A percentile compares a stretch with the other conserved stretches of the same genome.
Conservation (phyloP, 805 yeast species). For the Sugiyamaella qingdaonensis region DNA sequence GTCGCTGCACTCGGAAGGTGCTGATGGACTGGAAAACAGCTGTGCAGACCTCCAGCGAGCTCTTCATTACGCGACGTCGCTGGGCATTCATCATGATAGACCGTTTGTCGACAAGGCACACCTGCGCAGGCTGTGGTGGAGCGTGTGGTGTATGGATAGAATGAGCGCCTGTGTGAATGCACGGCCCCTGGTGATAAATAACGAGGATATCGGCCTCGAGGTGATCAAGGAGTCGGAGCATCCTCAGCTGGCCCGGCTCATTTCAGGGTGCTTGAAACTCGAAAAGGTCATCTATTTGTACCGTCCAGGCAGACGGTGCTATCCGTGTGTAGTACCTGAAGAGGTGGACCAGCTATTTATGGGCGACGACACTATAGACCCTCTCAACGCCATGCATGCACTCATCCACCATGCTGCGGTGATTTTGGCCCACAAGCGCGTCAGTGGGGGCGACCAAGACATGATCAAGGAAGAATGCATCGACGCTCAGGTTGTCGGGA, state of each 20-base stretch:
- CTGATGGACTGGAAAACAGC: constrained; percentile 36
- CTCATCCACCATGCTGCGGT: constrained; percentile 30
- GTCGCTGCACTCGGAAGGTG: constrained; percentile 39
- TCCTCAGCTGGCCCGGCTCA: constrained; percentile 31
- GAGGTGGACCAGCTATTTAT: constrained; percentile 27
- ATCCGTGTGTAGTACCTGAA: constrained; percentile 20
- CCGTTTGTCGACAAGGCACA: constrained; percentile 32
- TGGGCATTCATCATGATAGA: constrained; percentile 39
- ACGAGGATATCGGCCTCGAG: constrained; percentile 38
- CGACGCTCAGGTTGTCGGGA: constrained; percentile 13
- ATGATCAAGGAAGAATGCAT: constrained; percentile 14
- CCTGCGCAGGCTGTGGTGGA: constrained; percentile 37
- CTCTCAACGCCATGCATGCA: constrained; percentile 27
- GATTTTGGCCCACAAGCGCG: constrained; percentile 34
- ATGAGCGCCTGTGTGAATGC: constrained; percentile 39
- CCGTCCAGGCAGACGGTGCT: constrained; percentile 29
- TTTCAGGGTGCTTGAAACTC: constrained; percentile 31
- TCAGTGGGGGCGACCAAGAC: constrained; percentile 10
- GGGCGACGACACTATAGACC: constrained; percentile 25
- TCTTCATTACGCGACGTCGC: constrained; percentile 38
- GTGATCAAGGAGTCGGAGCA: constrained; percentile 29
- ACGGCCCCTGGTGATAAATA: constrained; percentile 36
- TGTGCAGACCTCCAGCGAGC: constrained; percentile 37
- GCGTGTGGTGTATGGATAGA: constrained; percentile 38
- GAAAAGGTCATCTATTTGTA: constrained; percentile 38